A percentile compares a stretch with the other conserved stretches of the same genome.
phyloP scores from a whole-genome alignment of 805 yeast genomes.

The Monosporozyma servazzii region DNA sequence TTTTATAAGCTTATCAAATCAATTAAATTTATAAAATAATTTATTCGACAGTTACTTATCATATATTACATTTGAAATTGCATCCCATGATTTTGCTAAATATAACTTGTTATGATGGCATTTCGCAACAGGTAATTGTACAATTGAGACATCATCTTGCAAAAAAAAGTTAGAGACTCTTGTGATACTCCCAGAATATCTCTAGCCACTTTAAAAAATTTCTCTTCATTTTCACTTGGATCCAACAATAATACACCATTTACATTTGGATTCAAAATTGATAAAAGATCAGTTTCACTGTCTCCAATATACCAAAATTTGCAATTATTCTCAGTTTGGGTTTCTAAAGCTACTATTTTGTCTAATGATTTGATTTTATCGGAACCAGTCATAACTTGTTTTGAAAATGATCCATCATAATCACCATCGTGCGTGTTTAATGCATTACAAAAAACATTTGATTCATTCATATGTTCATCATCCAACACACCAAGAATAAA shows the following conservation, averaged over 20 bases:
- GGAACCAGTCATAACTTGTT: conserved; percentile 19
- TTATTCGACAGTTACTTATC: not conserved
- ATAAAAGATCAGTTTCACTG: conserved; percentile 26
- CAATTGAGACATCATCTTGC: not conserved
- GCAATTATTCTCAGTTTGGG: not conserved
- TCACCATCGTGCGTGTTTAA: conserved; percentile 8
- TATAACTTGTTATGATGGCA: not conserved
- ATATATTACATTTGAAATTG: not conserved
- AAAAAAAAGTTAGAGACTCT: not conserved
- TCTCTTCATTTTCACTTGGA: conserved; percentile 13
- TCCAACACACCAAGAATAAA: conserved; percentile 18
- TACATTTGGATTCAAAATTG: conserved; percentile 20
- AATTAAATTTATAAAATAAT: not conserved
- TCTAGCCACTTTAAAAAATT: conserved; percentile 13
- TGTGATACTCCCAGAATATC: conserved; percentile 11
- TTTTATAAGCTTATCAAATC: not conserved
- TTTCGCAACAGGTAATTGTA: not conserved
- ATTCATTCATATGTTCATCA: not conserved
- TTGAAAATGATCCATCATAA: conserved; percentile 22
- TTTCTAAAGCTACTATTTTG: conserved; percentile 2
- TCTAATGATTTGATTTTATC: conserved; percentile 19
- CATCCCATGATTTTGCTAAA: conserved; percentile 3
- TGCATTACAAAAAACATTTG: conserved; percentile 20
- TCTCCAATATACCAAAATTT: conserved; percentile 27
- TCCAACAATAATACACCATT: conserved; percentile 22